Conservation (phyloP, 75 land plant species). For the Pinus tabuliformis region DNA sequence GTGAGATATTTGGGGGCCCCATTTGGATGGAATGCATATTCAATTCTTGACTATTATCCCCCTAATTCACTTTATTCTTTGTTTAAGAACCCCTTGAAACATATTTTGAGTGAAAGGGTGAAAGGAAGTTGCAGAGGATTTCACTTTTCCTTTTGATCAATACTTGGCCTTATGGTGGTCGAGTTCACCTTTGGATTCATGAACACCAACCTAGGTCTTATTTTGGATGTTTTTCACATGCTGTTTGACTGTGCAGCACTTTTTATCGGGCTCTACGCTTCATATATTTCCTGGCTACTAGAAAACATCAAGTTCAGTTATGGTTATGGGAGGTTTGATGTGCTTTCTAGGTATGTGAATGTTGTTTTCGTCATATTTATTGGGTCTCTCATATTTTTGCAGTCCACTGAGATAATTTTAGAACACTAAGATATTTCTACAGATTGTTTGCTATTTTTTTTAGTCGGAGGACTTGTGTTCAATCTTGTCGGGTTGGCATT, state of each 20-base stretch:
- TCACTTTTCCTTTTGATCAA: constrained; percentile 85
- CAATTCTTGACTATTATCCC: constrained; percentile 35
- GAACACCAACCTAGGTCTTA: constrained; percentile 94
- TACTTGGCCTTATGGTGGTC: constrained; percentile 78
- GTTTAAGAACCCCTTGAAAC: constrained; percentile 54
- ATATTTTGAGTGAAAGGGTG: constrained; percentile 53
- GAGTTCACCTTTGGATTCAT: constrained; percentile 91
- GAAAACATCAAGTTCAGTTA: constrained; percentile 74
- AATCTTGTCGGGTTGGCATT: constrained; percentile 84
- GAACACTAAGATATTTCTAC: constrained; percentile 95
- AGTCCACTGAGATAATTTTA: constrained; percentile 86
- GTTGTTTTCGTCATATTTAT: constrained; percentile 89
- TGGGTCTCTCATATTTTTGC: constrained; percentile 84
- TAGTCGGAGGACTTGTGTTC: constrained; percentile 83
- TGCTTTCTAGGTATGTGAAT: constrained; percentile 88
- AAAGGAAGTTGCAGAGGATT: constrained; percentile 75
- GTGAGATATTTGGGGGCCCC: constrained; percentile 38
- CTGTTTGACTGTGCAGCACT: constrained; percentile 96
- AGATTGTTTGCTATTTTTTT: constrained; percentile 71
- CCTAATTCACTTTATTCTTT: constrained; percentile 35
- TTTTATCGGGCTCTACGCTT: constrained; percentile 91
- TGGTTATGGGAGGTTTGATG: constrained; percentile 93
- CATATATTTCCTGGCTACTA: constrained; percentile 81
- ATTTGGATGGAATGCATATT: constrained; percentile 19
- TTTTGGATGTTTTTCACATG: constrained; percentile 97